These are phyloP conservation scores for Leishmania aethiopica DNA, from an alignment of 208 protist species.

Conservation along the genomic window DNA sequence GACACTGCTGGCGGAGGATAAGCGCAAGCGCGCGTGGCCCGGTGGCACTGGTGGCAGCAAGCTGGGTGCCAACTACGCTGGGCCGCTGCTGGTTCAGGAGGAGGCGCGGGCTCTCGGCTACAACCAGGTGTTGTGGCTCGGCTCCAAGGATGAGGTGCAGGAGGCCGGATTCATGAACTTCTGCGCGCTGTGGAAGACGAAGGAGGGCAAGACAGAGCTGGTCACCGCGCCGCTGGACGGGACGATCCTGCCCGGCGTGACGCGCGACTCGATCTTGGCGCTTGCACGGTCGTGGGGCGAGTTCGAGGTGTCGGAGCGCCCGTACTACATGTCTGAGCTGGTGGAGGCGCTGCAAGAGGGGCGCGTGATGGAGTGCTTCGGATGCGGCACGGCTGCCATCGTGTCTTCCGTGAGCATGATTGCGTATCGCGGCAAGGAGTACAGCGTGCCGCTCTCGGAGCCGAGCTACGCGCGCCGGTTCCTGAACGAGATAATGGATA, in stretches of 20 bases:
- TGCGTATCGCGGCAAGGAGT: constrained; percentile 70
- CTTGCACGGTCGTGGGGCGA: constrained; percentile 85
- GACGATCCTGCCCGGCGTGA: constrained; percentile 96
- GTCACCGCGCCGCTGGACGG: constrained; percentile 95
- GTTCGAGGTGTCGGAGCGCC: constrained; percentile 87
- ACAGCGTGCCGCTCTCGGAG: constrained; percentile 51
- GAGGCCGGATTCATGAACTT: constrained; percentile 99
- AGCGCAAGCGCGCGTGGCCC: constrained; percentile 94
- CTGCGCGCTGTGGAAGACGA: constrained; percentile 89
- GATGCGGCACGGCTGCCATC: constrained; percentile 96
- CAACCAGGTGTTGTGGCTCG: constrained; percentile 98
- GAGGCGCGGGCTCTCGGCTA: constrained; percentile 93
- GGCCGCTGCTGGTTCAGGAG: constrained; percentile 84
- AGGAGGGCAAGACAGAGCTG: constrained; percentile 81
- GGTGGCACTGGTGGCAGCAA: constrained; percentile 96
- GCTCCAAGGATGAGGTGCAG: constrained; percentile 91
- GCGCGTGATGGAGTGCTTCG: constrained; percentile 95
- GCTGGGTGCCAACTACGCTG: constrained; percentile 94
- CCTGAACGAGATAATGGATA: constrained; percentile 58
- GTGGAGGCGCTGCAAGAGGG: constrained; percentile 80
- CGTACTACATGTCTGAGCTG: constrained; percentile 89
- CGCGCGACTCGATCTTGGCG: constrained; percentile 94
- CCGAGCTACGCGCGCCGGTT: constrained; percentile 58
- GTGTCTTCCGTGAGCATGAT: constrained; percentile 94
- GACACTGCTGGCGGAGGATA: constrained; percentile 89